Base-by-base conservation (phyloP, 305 asterid genomes). In the Withania somnifera region DNA sequence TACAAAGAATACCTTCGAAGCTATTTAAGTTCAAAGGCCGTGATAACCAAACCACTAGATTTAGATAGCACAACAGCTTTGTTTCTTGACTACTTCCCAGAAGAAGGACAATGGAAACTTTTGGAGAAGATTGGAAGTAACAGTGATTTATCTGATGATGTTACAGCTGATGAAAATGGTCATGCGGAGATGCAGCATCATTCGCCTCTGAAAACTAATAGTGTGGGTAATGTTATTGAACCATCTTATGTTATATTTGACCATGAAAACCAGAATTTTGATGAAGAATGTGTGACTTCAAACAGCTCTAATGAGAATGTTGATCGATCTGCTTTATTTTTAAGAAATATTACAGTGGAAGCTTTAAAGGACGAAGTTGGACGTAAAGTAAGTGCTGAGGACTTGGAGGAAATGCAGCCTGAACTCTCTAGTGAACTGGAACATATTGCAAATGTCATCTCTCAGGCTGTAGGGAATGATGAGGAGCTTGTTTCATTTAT, bases 71-170 rank as follows among this genome's bases (percentile, higher is more conserved):
- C 87, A 42, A 42, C 92, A 60, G 85, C 92, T 78, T 84, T 92
- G 60, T 83, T 90, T 89, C 89, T 94, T 20, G 91, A 91, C 78
- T 92, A 90, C 88, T 82, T 87, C 76, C 95, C 97, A 71, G 95
- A 94, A 85, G 98, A 90, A 90, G 95, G 92, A 45, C 90, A 85
- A 85, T 91, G 94, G 97, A 93, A 91, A 88, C 90, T 92, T 79
- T 86, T 89, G 87, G 93, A 90, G 79, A 85, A 84, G 82, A 82
- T 86, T 78, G 89, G 89, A 81, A 85, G 86, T 38, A 75, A 78
- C 78, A 87, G 30, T 87, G 88, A 81, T 66, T 82, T 51, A 30
- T 60, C 56, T 82, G 85, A 88, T 77, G 82, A 84, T 63, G 56
- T 71, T 83, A 81, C 79, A 57, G 67, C 78, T 42, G 81, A 50